Conservation (phyloP, 768 basidiomycete species). For the Terana coerulea region DNA sequence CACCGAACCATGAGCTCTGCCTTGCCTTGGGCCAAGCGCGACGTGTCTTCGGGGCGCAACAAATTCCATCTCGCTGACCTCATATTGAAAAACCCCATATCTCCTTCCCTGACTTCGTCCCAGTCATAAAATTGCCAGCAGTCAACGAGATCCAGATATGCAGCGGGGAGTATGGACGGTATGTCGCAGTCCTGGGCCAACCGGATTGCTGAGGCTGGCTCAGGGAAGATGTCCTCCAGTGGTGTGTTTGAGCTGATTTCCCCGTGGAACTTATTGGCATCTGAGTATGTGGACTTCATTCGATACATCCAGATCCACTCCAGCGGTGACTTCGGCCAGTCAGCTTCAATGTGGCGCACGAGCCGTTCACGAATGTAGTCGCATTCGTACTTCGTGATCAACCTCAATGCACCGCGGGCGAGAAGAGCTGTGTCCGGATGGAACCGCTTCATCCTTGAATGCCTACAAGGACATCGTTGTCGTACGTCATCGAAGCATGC, state of each 20-base stretch:
- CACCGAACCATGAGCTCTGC: neutral
- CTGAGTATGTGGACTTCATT: neutral
- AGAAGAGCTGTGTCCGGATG: neutral
- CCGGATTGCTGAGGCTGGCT: slow-evolving; percentile 8
- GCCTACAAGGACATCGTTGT: neutral
- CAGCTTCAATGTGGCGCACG: neutral
- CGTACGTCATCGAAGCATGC: neutral
- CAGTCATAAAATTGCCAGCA: slow-evolving; percentile 2
- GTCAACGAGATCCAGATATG: slow-evolving; percentile 11
- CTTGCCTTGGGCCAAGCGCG: neutral
- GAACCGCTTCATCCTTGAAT: neutral
- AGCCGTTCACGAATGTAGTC: neutral
- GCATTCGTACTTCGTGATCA: neutral
- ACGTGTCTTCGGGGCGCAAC: neutral
- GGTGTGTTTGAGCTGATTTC: neutral
- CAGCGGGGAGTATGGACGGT: slow-evolving; percentile 11
- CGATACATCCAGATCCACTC: neutral
- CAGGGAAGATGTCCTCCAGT: slow-evolving; percentile 4
- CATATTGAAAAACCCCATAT: neutral
- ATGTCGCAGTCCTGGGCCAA: slow-evolving; percentile 14
- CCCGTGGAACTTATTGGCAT: neutral
- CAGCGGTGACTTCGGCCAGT: neutral
- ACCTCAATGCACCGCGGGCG: neutral
- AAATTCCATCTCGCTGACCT: neutral
- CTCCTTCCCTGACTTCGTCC: neutral